phyloP scores from a whole-genome alignment of 2,329 filamentous ascomycete species.

The Colletotrichum chrysophilum region DNA sequence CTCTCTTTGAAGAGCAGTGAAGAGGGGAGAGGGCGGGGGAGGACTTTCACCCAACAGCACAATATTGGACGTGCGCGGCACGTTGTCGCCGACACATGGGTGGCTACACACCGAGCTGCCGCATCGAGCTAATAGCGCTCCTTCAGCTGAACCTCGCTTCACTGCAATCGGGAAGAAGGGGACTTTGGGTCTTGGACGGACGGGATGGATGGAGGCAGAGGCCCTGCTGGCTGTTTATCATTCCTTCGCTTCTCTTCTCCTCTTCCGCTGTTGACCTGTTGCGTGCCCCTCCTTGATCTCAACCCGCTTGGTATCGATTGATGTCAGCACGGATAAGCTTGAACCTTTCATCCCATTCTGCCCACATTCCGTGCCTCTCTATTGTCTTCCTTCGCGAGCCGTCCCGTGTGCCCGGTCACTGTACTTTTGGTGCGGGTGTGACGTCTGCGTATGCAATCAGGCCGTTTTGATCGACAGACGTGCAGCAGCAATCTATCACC shows the following conservation, averaged over 20 bases:
- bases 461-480: background rate
- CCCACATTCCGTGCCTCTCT: background rate
- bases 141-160: background rate
- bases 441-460: background rate
- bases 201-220: background rate
- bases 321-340: background rate
- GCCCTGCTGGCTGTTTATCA: background rate
- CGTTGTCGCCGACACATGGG: background rate
- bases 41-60: background rate
- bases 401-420: background rate
- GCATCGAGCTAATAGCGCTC: background rate
- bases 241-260: background rate
- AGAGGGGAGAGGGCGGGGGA: background rate
- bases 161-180: background rate
- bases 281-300: background rate
- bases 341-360: background rate
- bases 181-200: background rate
- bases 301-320: background rate
- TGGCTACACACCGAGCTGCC: background rate
- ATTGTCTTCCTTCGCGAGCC: background rate
- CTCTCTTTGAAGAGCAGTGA: background rate
- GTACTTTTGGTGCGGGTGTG: background rate
- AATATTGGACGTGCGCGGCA: background rate
- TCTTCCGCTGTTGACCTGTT: background rate
- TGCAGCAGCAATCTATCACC: background rate